Base-by-base conservation (phyloP, 805 yeast species). In the Clavispora carvajalis region DNA sequence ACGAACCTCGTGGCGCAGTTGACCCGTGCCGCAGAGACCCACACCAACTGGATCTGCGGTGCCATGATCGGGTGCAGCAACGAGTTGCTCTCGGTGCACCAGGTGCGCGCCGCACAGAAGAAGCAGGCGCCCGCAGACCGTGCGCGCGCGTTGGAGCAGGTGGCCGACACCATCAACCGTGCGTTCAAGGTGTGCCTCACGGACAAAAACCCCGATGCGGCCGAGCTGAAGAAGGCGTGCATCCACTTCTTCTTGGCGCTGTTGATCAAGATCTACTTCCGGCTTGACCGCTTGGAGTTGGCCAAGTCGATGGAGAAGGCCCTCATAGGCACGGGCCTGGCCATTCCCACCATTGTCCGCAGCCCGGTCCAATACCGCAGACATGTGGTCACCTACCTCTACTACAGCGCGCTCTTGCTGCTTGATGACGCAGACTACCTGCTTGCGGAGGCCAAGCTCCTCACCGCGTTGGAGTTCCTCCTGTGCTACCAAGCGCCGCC, bases 301-400 rank as follows among this genome's bases (percentile, higher is more conserved):
- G 88, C 91, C 24, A 79, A 79, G 49, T 82, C 85, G 37, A 70
- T 87, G 46, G 80, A 85, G 43, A 80, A 80, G 55, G 95, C 85
- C 1, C 62, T 86, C 24, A 69, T 67, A 22, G 76, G 82, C 11
- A 71, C 80, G 34, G 59, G 68, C 16, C 59, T 60, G 21, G 75
- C 75, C 35, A 60, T 84, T 34, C 91, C 91, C 45, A 45, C 52
- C 21, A 39, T 46, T 34, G 44, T 44, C 36, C 36, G 47, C 38
- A 60, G 60, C 29, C 62, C 60, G 25, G 82, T 82, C 37, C 68
- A 44, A 33, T 50, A 48, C 44, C 50, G 51, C 19, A 42, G 39
- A 33, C 45, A 51, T 34, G 39, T 77, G 3, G 76, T 82, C 28
- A 72, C 77, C 2, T 86, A 78, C 57, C 63, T 79, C 36, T 89